phyloP scores from a whole-genome alignment of 2,329 filamentous ascomycete genomes.

The Fusarium luffae region DNA sequence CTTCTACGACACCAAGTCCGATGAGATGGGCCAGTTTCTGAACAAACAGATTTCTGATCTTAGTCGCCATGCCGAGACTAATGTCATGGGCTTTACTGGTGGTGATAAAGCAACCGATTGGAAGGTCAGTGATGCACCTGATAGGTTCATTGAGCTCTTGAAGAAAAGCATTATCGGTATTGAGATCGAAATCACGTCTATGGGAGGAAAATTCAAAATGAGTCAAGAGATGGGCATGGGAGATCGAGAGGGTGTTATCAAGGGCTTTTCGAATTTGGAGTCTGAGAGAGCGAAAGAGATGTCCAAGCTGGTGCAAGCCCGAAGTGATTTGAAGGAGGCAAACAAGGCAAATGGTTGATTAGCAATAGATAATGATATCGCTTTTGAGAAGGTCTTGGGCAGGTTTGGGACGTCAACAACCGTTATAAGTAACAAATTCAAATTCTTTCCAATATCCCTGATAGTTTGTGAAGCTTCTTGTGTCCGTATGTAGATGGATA shows the following conservation, averaged over 20 bases:
- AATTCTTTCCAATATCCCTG: not conserved
- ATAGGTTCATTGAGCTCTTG: constrained; percentile 65
- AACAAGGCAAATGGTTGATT: constrained; percentile 16
- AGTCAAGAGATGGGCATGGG: constrained; percentile 67
- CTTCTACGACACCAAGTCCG: constrained; percentile 60
- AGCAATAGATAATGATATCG: not conserved
- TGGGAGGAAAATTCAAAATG: constrained; percentile 75
- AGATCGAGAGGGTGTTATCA: constrained; percentile 66
- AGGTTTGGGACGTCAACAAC: not conserved
- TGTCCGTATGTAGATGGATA: not conserved
- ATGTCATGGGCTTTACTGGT: constrained; percentile 66
- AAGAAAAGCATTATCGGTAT: constrained; percentile 70
- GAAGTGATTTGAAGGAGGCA: constrained; percentile 45
- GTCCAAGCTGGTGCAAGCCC: constrained; percentile 48
- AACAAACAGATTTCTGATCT: constrained; percentile 64
- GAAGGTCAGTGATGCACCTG: constrained; percentile 68
- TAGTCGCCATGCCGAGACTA: constrained; percentile 60
- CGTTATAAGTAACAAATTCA: not conserved
- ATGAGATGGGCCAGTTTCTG: constrained; percentile 59
- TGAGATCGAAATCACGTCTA: constrained; percentile 64
- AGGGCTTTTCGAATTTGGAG: constrained; percentile 61
- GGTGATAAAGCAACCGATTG: constrained; percentile 56
- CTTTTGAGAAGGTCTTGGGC: not conserved
- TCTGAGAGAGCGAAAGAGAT: constrained; percentile 48
- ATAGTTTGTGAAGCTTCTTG: not conserved